Evolutionary conservation across 2,329 filamentous ascomycete species (phyloP), one percentile per base, ranked within the genome.

Genomic region (Zasmidium cellare): DNA sequence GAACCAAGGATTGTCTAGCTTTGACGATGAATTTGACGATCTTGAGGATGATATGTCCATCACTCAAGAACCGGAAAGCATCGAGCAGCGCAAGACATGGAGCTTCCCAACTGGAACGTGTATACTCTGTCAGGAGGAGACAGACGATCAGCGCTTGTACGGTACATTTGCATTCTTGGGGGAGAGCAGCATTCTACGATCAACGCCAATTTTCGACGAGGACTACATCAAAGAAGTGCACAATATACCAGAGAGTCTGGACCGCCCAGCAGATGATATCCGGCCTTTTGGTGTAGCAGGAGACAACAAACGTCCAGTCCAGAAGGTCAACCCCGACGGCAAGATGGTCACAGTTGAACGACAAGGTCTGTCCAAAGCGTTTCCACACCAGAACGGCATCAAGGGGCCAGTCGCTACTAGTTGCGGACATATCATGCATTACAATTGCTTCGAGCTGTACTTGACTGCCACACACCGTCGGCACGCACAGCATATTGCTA

Each of bases 361-460:
- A 50, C 89, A 96, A 74, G 87, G 87, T 5, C 84, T 99, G 49
- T 92, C 93, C 28, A 96, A 92, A 74, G 94, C 94, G 0, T 99
- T 96, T 69, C 88, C 91, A 2, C 81, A 86, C 6, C 79, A 82
- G 9, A 58, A 65, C 23, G 56, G 59, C 11, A 86, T 86, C 31
- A 80, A 84, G 18, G 94, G 92, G 0, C 90, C 93, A 0, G 88
- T 97, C 1, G 90, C 92, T 11, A 90, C 90, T 35, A 91, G 93
- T 9, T 99, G 94, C 74, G 94, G 94, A 2, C 94, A 99, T 73
- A 96, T 99, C 69, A 99, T 99, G 94, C 94, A 99, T 74, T 97
- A 90, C 72, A 87, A 85, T 65, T 99, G 94, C 76, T 99, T 99
- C 71, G 92, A 97, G 69, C 85, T 89, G 44, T 99, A 97, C 70